Evolutionary conservation across 768 basidiomycete species (phyloP), one percentile per base, ranked within the genome.

Genomic region (Agrocybe chaxingu): DNA sequence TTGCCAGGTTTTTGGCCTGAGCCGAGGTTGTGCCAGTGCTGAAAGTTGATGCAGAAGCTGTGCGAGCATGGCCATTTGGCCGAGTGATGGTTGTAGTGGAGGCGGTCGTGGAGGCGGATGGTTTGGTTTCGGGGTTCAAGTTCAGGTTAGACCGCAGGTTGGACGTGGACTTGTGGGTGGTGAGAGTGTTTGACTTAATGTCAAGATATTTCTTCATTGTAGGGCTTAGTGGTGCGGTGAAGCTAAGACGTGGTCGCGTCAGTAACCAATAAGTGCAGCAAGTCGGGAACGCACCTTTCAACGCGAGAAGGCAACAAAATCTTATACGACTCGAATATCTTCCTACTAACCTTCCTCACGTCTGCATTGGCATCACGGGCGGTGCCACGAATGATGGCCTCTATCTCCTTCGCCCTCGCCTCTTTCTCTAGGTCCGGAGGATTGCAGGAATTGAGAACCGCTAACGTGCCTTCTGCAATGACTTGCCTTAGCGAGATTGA

Each of bases 381-480:
- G 2, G 86, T 79, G 7, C 66, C 58, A 51, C 75, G 82, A 56
- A 94, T 88, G 42, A 89, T 76, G 8, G 66, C 71, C 64, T 94
- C 92, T 24, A 94, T 72, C 36, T 87, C 81, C 40, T 72, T 72
- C 0, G 81, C 83, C 11, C 85, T 71, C 0, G 69, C 52, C 42
- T 89, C 87, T 63, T 79, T 86, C 65, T 88, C 87, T 30, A 91
- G 64, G 56, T 91, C 87, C 0, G 87, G 87, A 7, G 89, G 89
- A 65, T 88, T 89, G 63, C 84, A 85, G 57, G 78, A 83, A 52
- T 87, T 87, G 46, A 92, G 69, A 54, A 83, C 86, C 11, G 76
- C 72, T 43, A 91, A 61, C 0, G 83, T 72, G 30, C 80, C 74
- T 64, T 92, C 88, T 3, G 81, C 78, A n/a, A 81, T 79, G 12